Evolutionary conservation across 768 basidiomycete genomes (phyloP).

Genomic region (Lactarius trivialis): DNA sequence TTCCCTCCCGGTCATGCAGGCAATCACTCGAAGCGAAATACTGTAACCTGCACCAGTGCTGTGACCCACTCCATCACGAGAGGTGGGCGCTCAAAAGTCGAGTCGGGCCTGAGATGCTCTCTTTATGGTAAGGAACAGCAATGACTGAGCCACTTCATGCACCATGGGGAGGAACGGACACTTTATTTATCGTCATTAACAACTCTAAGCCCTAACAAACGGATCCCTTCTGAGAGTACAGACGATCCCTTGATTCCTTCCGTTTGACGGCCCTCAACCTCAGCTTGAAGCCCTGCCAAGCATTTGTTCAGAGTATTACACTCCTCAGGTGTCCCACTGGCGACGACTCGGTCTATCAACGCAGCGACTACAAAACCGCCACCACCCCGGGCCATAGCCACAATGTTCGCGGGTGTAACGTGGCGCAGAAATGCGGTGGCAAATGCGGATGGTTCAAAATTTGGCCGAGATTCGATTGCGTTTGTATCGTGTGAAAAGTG

Average conservation of each 20-base stretch:
- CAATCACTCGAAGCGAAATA: no score
- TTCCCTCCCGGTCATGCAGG: no score
- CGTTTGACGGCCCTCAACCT: not conserved
- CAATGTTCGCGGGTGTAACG: constrained; percentile 45
- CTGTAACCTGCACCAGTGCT: no score
- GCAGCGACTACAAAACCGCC: constrained; percentile 76
- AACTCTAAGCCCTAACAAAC: not conserved
- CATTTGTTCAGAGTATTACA: not conserved
- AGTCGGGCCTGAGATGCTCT: not conserved
- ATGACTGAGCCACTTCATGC: not conserved
- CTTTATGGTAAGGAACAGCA: not conserved
- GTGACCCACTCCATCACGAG: not conserved
- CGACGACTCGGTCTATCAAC: constrained; percentile 50
- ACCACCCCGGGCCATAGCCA: constrained; percentile 52
- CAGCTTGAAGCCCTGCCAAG: constrained; percentile 5
- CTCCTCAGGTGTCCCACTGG: constrained; percentile 7
- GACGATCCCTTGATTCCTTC: constrained; percentile 9
- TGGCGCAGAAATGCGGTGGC: constrained; percentile 49
- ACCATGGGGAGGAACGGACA: not conserved
- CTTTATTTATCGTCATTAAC: not conserved
- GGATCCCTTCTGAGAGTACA: constrained; percentile 4
- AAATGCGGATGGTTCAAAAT: constrained; percentile 55
- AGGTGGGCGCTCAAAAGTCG: not conserved
- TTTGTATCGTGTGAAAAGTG: constrained; percentile 67
- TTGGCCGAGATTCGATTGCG: constrained; percentile 43